Evolutionary conservation across 2,329 filamentous ascomycete genomes (phyloP).

Genomic region (Claviceps africana): DNA sequence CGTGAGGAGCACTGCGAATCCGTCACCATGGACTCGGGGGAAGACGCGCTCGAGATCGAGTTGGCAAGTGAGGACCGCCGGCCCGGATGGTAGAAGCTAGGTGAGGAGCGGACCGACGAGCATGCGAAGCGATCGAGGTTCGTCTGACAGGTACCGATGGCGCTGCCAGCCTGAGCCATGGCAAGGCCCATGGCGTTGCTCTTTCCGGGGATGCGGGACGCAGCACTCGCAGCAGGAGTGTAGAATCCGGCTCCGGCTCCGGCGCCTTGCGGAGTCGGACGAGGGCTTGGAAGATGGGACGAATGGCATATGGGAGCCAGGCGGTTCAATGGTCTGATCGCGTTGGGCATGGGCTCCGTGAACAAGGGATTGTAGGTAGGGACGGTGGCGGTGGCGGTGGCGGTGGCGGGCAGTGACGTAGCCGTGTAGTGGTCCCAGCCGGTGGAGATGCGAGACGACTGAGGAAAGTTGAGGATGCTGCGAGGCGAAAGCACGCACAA

Average conservation of each 20-base stretch:
- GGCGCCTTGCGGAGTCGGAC: constrained; percentile 36
- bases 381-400: constrained; percentile 23
- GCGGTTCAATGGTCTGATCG: constrained; percentile 30
- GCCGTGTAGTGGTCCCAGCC: constrained; percentile 24
- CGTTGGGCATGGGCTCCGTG: constrained; percentile 34
- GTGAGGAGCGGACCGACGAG: constrained; percentile 32
- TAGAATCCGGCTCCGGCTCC: constrained; percentile 33
- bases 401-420: constrained; percentile 27
- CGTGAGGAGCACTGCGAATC: constrained; percentile 47
- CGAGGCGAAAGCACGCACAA: constrained; percentile 25
- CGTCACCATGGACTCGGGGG: constrained; percentile 54
- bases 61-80: constrained; percentile 51
- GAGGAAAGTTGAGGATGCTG: constrained; percentile 30
- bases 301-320: constrained; percentile 36
- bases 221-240: constrained; percentile 46
- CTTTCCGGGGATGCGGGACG: constrained; percentile 34
- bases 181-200: constrained; percentile 46
- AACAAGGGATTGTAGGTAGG: constrained; percentile 19
- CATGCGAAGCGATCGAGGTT: constrained; percentile 37
- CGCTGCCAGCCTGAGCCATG: constrained; percentile 39
- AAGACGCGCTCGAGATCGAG: constrained; percentile 48
- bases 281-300: constrained; percentile 45
- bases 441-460: constrained; percentile 19
- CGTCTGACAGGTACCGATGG: constrained; percentile 28
- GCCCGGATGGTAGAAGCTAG: constrained; percentile 31